Evolutionary conservation across 192 early-diverging fungal species (phyloP), one percentile per base, ranked within the genome.

Genomic region (Umbelopsis ramanniana): DNA sequence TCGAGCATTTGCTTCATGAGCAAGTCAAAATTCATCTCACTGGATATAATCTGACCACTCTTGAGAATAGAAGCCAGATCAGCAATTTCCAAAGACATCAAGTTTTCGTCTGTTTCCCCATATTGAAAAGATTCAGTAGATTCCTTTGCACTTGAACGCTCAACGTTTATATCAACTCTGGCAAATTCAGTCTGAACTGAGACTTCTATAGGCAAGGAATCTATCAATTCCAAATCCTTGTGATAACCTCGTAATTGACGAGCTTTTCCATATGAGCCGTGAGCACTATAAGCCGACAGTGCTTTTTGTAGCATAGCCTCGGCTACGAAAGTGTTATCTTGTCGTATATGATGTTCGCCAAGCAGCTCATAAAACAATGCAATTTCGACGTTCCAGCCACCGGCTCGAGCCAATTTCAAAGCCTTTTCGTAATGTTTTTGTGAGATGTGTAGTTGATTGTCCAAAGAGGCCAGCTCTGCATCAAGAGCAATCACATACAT

Each of bases 11-110:
- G 74, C 24, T 80, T 71, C 68, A 80, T 69, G 17, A 80, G 52
- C 12, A 75, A 46, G 22, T 80, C 74, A 70, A 80, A 80, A 33
- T 76, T 76, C 79, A 80, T 80, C 38, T 80, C 79, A 23, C 79
- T 80, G n/a, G 79, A 80, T 19, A 80, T 80, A 17, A 80, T 71
- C 37, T 80, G 79, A 14, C 70, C 68, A 46, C 79, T 80, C 48
- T 80, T 80, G 47, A 80, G 57, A 43, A 80, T 80, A 2, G 79
- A 76, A 4, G 70, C 74, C 11, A 80, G 52, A 38, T 80, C 74
- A 9, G 73, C 74, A n/a, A 80, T 66, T 22, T 80, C 79, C 74
- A 80, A 55, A 19, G 71, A 52, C 38, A 80, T 48, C 24, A 80
- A 40, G 3, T 70, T 72, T 46, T 80, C 68, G 26, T 80, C 79